Percentiles rank a stretch among this genome's conserved stretches.
phyloP scores from a whole-genome alignment of 768 basidiomycete genomes.

The Rhodotorula babjevae region DNA sequence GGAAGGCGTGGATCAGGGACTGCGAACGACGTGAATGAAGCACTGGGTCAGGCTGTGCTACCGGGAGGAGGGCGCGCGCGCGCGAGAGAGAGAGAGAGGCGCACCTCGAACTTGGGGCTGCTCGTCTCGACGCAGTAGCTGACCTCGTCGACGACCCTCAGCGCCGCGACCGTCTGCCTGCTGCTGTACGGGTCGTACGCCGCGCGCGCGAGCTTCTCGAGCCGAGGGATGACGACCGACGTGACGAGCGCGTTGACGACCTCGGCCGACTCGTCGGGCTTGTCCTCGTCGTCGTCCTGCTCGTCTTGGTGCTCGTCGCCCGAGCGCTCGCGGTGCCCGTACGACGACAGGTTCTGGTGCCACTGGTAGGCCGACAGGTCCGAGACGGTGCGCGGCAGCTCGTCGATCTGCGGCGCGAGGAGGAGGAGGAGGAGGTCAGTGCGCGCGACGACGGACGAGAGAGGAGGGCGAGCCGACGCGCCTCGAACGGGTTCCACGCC shows the following conservation, averaged over 20 bases:
- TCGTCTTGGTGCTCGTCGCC: conserved; percentile 27
- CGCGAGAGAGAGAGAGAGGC: conserved; percentile 14
- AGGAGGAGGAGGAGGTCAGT: background rate
- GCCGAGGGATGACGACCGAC: conserved; percentile 47
- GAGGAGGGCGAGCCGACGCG: conserved; percentile 39
- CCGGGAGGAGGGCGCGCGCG: too few relatives aligned
- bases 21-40: background rate
- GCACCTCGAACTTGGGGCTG: conserved; percentile 47
- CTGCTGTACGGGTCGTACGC: conserved; percentile 50
- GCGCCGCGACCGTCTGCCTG: conserved; percentile 46
- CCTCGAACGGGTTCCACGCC: conserved; percentile 51
- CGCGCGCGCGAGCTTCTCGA: conserved; percentile 42
- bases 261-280: conserved; percentile 47
- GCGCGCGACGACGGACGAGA: background rate
- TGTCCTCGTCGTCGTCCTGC: conserved; percentile 32
- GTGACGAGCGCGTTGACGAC: conserved; percentile 49
- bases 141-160: conserved; percentile 48
- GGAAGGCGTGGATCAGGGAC: conserved; percentile 33
- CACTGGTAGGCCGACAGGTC: conserved; percentile 44
- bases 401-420: conserved; percentile 21
- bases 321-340: conserved; percentile 45
- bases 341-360: conserved; percentile 18
- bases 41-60: too few relatives aligned
- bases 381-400: conserved; percentile 23
- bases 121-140: conserved; percentile 47